Evolutionary conservation across 208 protist species (phyloP), one percentile per base, ranked within the genome.

Genomic region (Ichthyophonus hoferi): DNA sequence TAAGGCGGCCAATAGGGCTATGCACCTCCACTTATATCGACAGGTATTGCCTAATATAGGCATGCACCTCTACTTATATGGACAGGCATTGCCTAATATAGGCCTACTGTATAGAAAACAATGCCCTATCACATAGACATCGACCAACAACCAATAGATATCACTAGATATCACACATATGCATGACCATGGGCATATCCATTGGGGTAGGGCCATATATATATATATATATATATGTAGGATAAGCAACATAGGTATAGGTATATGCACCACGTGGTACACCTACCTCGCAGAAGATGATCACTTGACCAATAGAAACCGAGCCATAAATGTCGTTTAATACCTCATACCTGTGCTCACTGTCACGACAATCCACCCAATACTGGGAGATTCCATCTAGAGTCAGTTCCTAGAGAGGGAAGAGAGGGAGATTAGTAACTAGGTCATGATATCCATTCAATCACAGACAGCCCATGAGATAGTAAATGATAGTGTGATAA

Each of bases 201-300:
- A 87, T 35, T 58, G 12, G 58, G 12, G 58, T 35, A 87, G 0
- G 58, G 12, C 58, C 0, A 87, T 35, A 87, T 0, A 87, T 33
- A 87, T 76, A 76, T 76, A 76, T 76, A 76, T 76, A 76, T 76
- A 76, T 76, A 76, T 76, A 76, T 76, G 31, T 76, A 76, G 14
- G n/a, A 12, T n/a, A 12, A 67, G n/a, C n/a, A n/a, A 2, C 38
- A 42, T 50, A 86, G 1, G 41, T 40, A 14, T 31, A 42, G 7
- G n/a, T 34, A 86, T 43, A 40, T 2, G 7, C 34, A 14, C 38
- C 3, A 67, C 33, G 31, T 14, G 7, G 81, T 86, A 37, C 12
- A 85, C 79, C 2, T 1, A 90, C 83, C 37, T 92, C 24, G 42
- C 87, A 91, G 50, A 95, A 95, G 40, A 95, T 94, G 83, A 95